Conservation (phyloP, 257 asterid genomes). For the Ophiorrhiza pumila region DNA sequence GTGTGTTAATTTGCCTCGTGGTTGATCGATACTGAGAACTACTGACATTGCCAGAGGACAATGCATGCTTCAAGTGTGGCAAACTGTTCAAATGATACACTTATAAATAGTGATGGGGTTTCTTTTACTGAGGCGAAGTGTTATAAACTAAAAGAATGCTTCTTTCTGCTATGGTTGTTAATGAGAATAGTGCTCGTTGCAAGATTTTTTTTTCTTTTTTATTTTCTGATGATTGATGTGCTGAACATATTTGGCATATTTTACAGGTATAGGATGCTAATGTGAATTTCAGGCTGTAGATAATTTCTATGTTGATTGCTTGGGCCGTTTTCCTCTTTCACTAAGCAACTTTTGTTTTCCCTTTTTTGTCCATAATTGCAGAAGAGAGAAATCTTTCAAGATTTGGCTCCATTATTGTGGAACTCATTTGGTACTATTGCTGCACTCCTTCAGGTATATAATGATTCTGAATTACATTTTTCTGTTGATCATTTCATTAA, state of each 20-base stretch:
- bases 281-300: not conserved
- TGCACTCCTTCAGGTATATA: constrained; percentile 87
- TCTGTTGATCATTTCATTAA: not conserved
- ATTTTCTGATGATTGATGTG: not conserved
- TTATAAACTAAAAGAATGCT: not conserved
- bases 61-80: not conserved
- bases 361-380: constrained; percentile 24
- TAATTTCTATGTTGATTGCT: not conserved
- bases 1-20: no score
- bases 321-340: not conserved
- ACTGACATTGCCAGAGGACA: not conserved
- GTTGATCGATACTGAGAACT: not conserved
- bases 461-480: not conserved
- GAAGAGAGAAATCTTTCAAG: constrained; percentile 90
- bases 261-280: not conserved
- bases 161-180: not conserved
- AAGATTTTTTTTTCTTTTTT: not conserved
- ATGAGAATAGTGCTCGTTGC: no score
- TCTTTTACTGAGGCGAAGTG: not conserved
- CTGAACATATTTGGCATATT: not conserved
- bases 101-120: not conserved
- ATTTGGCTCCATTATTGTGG: constrained; percentile 94
- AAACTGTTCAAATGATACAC: not conserved
- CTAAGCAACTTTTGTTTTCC: not conserved
- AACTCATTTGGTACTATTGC: constrained; percentile 88